These are phyloP conservation scores for Leccinum aurantiacum DNA, from an alignment of 768 basidiomycete species.

Conservation along the genomic window DNA sequence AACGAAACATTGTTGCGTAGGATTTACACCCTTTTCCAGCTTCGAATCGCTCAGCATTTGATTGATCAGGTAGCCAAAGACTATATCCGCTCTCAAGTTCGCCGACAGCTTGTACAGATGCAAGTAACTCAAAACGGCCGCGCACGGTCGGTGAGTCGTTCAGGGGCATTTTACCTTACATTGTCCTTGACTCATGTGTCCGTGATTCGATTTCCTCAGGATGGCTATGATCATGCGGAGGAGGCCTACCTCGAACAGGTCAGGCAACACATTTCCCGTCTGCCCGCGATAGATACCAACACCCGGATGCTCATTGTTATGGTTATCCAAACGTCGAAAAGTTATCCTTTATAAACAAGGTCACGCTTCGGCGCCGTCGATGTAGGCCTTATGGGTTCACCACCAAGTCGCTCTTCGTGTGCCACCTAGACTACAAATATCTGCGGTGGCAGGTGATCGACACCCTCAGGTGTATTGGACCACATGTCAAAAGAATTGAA, in stretches of 20 bases:
- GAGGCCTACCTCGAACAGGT: conserved; percentile 99
- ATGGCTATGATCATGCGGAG: conserved; percentile 99
- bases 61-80: conserved; percentile 98
- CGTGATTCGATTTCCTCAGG: conserved; percentile 36
- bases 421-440: no score
- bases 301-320: conserved; percentile 97
- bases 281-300: conserved; percentile 97
- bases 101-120: conserved; percentile 97
- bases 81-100: conserved; percentile 75
- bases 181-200: conserved; percentile 2
- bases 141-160: conserved; percentile 81
- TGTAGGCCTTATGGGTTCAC: conserved; percentile 99
- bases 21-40: conserved; percentile 97
- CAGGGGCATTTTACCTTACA: neutral
- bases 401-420: conserved; percentile 60
- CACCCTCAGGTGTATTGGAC: no score
- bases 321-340: conserved; percentile 99
- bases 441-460: no score
- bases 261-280: conserved; percentile 97
- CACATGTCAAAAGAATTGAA: no score
- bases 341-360: conserved; percentile 99
- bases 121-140: conserved; percentile 97
- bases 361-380: conserved; percentile 92
- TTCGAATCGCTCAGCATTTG: conserved; percentile 92
- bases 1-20: conserved; percentile 30